phyloP scores from a whole-genome alignment of 371 early-diverging fungal species.

The Zopfochytrium polystomum region DNA sequence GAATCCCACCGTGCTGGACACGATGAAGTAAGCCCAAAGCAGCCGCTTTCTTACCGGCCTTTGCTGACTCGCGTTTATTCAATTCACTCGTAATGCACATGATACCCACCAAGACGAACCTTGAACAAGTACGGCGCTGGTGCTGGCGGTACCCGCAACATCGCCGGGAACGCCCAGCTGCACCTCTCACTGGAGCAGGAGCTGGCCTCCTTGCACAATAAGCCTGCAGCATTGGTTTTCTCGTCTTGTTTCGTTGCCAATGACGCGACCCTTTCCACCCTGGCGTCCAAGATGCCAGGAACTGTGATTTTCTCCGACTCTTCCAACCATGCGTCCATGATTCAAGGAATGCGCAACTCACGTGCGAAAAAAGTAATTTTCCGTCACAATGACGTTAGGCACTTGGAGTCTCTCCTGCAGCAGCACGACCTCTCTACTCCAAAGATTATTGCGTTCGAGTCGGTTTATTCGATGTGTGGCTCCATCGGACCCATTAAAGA shows the following conservation, averaged over 20 bases:
- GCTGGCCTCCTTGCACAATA: conserved; percentile 88
- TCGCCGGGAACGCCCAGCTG: conserved; percentile 94
- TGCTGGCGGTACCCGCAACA: conserved; percentile 99
- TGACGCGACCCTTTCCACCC: conserved; percentile 91
- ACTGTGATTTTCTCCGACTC: conserved; percentile 93
- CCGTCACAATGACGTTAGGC: conserved; percentile 90
- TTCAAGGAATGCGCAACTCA: conserved; percentile 95
- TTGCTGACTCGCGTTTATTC: no score
- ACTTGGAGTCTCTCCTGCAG: conserved; percentile 83
- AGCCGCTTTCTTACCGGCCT: no score
- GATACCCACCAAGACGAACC: no score
- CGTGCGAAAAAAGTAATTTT: conserved; percentile 87
- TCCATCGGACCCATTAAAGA: conserved; percentile 92
- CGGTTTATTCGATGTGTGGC: conserved; percentile 98
- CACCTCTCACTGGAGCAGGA: conserved; percentile 89
- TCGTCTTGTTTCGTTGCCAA: conserved; percentile 98
- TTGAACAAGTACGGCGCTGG: conserved; percentile 95
- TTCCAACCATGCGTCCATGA: conserved; percentile 98
- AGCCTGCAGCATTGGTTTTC: conserved; percentile 91
- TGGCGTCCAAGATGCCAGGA: conserved; percentile 86
- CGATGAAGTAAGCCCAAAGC: no score
- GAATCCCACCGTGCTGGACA: conserved; percentile 77
- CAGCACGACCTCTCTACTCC: conserved; percentile 75
- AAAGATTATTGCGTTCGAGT: conserved; percentile 97
- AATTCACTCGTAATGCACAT: no score